phyloP scores from a whole-genome alignment of 2,329 filamentous ascomycete genomes.

The Neopestalotiopsis sp. region DNA sequence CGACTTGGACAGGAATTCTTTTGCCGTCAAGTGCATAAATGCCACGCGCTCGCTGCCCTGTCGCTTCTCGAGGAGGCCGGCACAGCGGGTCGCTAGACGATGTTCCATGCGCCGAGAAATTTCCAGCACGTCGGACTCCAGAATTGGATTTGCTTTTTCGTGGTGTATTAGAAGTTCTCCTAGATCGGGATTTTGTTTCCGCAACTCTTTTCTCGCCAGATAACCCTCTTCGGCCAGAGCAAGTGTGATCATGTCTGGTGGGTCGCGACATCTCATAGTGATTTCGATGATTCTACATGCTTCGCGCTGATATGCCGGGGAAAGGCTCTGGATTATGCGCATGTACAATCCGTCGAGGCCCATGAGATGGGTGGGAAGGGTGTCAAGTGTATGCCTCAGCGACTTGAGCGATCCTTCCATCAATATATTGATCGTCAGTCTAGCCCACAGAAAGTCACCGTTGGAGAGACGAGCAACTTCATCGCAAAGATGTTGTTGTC shows the following conservation, averaged over 20 bases:
- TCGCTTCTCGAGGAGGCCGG: conserved; percentile 34
- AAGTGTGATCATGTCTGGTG: conserved; percentile 36
- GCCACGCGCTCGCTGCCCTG: conserved; percentile 27
- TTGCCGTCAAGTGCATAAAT: conserved; percentile 19
- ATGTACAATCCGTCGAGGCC: conserved; percentile 39
- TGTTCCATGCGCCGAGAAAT: conserved; percentile 34
- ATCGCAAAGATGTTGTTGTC: conserved; percentile 14
- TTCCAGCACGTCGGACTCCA: conserved; percentile 26
- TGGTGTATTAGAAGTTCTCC: conserved; percentile 31
- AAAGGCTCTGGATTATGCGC: conserved; percentile 38
- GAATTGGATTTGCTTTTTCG: conserved; percentile 29
- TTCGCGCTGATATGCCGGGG: conserved; percentile 29
- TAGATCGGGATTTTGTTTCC: conserved; percentile 22
- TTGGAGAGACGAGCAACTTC: conserved; percentile 13
- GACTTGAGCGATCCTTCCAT: conserved; percentile 29
- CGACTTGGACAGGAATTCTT: conserved; percentile 15
- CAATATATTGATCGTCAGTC: conserved; percentile 10
- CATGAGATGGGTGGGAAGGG: conserved; percentile 35
- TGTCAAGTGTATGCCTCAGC: conserved; percentile 34
- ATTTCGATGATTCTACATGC: conserved; percentile 38
- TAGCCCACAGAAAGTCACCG: conserved; percentile 20
- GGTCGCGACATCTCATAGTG: conserved; percentile 35
- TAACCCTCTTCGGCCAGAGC: conserved; percentile 37
- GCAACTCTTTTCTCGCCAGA: conserved; percentile 28
- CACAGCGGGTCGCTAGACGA: conserved; percentile 31